Evolutionary conservation across 495 filamentous ascomycete genomes (phyloP).

Genomic region (Penicillium antarcticum): DNA sequence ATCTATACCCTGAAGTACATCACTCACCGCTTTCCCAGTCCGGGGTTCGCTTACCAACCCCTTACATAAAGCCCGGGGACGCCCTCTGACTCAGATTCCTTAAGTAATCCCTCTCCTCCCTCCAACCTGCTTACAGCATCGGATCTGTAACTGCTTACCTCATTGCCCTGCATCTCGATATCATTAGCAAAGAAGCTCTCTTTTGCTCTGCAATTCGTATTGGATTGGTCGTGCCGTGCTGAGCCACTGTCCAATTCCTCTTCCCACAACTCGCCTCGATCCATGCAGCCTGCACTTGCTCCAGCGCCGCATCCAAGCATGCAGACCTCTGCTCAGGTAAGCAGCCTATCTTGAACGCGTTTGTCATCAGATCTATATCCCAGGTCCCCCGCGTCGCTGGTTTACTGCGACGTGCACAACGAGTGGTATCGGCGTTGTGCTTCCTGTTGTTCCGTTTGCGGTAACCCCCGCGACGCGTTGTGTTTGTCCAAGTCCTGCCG

Average conservation of each 20-base stretch:
- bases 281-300: slow-evolving; percentile 55
- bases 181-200: slow-evolving; percentile 12
- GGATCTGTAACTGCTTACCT: slow-evolving; percentile 39
- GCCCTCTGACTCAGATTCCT: slow-evolving; percentile 14
- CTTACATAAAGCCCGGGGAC: slow-evolving; percentile 3
- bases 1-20: neutral
- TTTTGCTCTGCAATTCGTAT: slow-evolving; percentile 10
- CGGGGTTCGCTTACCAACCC: slow-evolving; percentile 5
- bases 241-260: slow-evolving; percentile 3
- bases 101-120: slow-evolving; percentile 22
- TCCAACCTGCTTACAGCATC: slow-evolving; percentile 27
- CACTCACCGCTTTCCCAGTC: slow-evolving; percentile 11
- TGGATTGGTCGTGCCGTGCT: slow-evolving; percentile 6
- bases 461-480: slow-evolving; percentile 13
- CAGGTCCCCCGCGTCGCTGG: slow-evolving; percentile 6
- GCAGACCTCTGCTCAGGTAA: slow-evolving; percentile 56
- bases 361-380: slow-evolving; percentile 45
- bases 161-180: slow-evolving; percentile 25
- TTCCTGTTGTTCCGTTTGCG: no score
- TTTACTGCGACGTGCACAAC: neutral
- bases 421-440: no score
- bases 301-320: slow-evolving; percentile 57
- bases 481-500: slow-evolving; percentile 2
- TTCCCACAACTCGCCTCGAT: slow-evolving; percentile 4
- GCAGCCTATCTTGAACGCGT: slow-evolving; percentile 35